phyloP scores from a whole-genome alignment of 2,329 filamentous ascomycete species.

The Trichoderma brevicompactum region DNA sequence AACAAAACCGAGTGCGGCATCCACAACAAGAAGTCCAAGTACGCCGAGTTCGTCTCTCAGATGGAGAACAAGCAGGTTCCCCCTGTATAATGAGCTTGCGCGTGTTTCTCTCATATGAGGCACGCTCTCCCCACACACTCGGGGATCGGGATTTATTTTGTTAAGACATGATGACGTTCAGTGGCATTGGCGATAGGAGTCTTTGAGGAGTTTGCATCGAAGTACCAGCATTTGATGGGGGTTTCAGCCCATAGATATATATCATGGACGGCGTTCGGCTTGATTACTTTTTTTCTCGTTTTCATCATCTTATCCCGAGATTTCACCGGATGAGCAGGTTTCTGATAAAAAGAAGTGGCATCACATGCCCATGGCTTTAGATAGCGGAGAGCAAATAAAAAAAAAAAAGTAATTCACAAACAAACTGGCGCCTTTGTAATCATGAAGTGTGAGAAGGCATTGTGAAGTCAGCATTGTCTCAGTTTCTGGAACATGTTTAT shows the following conservation, averaged over 20 bases:
- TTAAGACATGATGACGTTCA: slow-evolving; percentile 22
- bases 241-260: slow-evolving; percentile 13
- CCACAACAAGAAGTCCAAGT: slow-evolving; percentile 95
- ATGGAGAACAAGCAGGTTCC: slow-evolving; percentile 65
- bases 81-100: slow-evolving; percentile 34
- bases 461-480: slow-evolving; percentile 3
- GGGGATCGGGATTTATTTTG: background rate
- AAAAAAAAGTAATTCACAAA: background rate
- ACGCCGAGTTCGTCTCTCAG: slow-evolving; percentile 80
- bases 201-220: slow-evolving; percentile 17
- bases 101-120: background rate
- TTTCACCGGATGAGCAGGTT: slow-evolving; percentile 12
- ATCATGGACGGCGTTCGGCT: slow-evolving; percentile 27
- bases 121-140: background rate
- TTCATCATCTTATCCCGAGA: slow-evolving; percentile 1
- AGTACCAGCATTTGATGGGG: slow-evolving; percentile 9
- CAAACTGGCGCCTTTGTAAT: background rate
- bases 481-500: background rate
- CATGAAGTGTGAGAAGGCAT: background rate
- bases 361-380: slow-evolving; percentile 8
- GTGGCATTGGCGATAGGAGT: slow-evolving; percentile 27
- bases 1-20: slow-evolving; percentile 97
- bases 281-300: background rate
- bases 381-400: slow-evolving; percentile 9
- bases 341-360: slow-evolving; percentile 5